Base-by-base conservation (phyloP, 495 filamentous ascomycete genomes). In the Pseudotulostoma volvatum region DNA sequence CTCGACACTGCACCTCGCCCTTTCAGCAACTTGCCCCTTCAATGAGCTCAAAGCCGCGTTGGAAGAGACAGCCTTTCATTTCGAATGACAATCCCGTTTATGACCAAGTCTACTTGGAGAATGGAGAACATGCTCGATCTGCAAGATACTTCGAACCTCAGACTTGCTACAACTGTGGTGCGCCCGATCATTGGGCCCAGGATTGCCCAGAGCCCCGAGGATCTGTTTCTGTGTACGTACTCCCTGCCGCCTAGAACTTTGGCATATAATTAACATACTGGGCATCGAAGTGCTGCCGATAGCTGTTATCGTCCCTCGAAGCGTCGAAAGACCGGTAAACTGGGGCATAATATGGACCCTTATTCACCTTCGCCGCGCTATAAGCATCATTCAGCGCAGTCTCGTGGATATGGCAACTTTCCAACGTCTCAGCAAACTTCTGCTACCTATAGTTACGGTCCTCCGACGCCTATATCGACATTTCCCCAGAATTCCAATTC, bases 161-260 rank as follows among this genome's bases (percentile, higher is more conserved):
- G 23, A 39, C 61, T 13, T 67, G 63, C 28, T 67, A 56, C 40
- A 67, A 67, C 37, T 67, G 63, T 47, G 63, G 64, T 8, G 48
- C 48, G 15, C 37, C 42, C 7, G 44, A 48, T 36, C 63, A 67
- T 44, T 57, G 57, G 44, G 63, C 63, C 18, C 63, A 66, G 38
- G 44, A 56, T 34, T 67, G 63, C 38, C 60, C 64, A 16, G 64
- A 67, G 42, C 53, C 60, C 20, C 58, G 54, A 34, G 50, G 72
- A 39, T 48, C 56, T 39, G 56, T 64, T 21, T 72, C 74, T 48
- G 71, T 61, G 77, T 82, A 62, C 68, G 78, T 73, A 21, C 34
- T 28, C 41, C 33, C 13, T 5, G 21, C 35, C 31, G 40, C 37
- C 31, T 18, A 23, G 7, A 16, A 28, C 23, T 28, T 28, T 11